These are phyloP conservation scores for Trypanosomatidae sp. DNA, from an alignment of 208 protist species.

Conservation along the genomic window DNA sequence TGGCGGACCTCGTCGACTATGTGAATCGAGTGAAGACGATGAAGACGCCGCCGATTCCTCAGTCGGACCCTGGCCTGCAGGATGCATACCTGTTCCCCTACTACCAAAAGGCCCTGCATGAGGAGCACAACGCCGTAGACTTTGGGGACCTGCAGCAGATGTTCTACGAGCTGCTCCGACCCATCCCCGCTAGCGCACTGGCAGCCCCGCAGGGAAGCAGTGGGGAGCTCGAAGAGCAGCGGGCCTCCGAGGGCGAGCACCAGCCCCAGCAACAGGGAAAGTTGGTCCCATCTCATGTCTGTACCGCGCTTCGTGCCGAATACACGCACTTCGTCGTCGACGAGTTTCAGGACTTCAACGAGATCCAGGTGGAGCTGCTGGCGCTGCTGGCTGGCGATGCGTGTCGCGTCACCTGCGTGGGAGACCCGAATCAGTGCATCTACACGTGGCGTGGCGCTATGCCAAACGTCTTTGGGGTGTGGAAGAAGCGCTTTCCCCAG, in stretches of 20 bases:
- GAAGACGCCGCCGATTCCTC: constrained; percentile 35
- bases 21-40: constrained; percentile 72
- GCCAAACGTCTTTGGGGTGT: constrained; percentile 58
- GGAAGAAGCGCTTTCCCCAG: constrained; percentile 77
- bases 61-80: constrained; percentile 59
- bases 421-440: constrained; percentile 90
- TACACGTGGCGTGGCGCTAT: constrained; percentile 88
- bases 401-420: constrained; percentile 86
- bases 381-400: constrained; percentile 74
- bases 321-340: constrained; percentile 90
- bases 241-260: background rate
- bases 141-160: constrained; percentile 86
- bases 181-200: background rate
- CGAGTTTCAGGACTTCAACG: constrained; percentile 91
- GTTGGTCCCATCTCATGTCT: constrained; percentile 31
- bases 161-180: constrained; percentile 64
- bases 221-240: background rate
- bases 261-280: background rate
- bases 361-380: constrained; percentile 85
- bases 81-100: constrained; percentile 65
- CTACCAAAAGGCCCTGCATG: constrained; percentile 73
- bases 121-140: constrained; percentile 69
- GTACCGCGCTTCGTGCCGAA: constrained; percentile 33
- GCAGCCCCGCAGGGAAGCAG: background rate
- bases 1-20: constrained; percentile 59